Evolutionary conservation across 2,329 filamentous ascomycete species (phyloP), one percentile per base, ranked within the genome.

Genomic region (Colletotrichum tofieldiae): DNA sequence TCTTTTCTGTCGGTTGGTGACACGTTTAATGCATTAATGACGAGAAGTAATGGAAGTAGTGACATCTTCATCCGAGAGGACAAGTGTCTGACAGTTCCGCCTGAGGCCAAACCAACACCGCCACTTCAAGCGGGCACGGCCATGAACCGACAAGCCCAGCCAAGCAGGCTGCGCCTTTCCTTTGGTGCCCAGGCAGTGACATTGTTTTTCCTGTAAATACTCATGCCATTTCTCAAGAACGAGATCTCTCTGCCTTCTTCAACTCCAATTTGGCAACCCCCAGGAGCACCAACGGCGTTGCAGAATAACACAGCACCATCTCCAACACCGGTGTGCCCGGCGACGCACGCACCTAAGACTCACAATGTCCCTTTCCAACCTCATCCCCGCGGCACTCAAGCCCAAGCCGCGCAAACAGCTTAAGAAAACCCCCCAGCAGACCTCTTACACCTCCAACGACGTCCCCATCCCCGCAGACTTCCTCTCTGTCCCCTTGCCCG

Each of bases 381-480:
- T 32, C 23, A 54, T 37, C 11, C 37, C 61, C 23, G 14, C 35
- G n/a, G 32, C 35, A 14, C 43, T 37, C 45, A 64, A 64, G 43
- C 47, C 68, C 63, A 61, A 67, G n/a, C 51, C 56, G n/a, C 9
- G 41, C 51, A 54, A 52, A 37, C 67, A 41, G 16, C 16, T 20
- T 12, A 5, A 20, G 7, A 58, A 7, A 6, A 11, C 75, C 9
- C 65, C 59, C 1, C 39, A 29, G 4, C 26, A 62, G 29, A 71
- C 76, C 11, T 72, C 67, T 7, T 85, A 85, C 75, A 77, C 67
- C 4, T 81, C 77, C 51, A 77, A 78, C 5, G 74, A 78, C 8
- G 78, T 85, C 37, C 54, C 75, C 51, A 78, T 85, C 56, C 85
- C 87, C 0, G 70, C 79, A 51, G 77, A 78, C 35, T 90, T 90